Evolutionary conservation across 1,284 basidiomycete species (phyloP).

Genomic region (Fomitopsis schrenkii): DNA sequence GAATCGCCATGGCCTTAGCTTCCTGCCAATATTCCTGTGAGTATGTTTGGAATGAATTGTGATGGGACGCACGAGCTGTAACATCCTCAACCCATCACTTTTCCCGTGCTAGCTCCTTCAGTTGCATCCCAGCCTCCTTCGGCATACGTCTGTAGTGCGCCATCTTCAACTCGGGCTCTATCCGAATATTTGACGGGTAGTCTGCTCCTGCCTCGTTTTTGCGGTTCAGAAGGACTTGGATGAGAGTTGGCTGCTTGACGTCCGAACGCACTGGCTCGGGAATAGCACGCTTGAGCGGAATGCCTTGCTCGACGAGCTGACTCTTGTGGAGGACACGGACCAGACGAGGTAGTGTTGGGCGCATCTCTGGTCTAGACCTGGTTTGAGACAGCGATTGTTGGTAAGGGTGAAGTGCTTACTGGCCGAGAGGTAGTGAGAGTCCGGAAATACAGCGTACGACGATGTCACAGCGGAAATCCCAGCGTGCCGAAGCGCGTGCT

Average conservation of each 20-base stretch:
- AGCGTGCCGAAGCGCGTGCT: neutral
- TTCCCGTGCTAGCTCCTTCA: conserved; percentile 38
- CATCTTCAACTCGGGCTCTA: conserved; percentile 36
- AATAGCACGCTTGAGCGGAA: conserved; percentile 18
- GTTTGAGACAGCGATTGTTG: too few species aligned
- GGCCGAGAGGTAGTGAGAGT: too few species aligned
- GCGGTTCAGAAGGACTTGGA: conserved; percentile 37
- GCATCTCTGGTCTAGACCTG: conserved; percentile 21
- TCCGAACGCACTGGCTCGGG: conserved; percentile 23
- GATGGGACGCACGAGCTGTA: neutral
- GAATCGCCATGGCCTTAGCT: too few species aligned
- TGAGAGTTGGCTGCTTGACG: conserved; percentile 27
- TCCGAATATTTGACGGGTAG: conserved; percentile 41
- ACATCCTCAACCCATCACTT: conserved; percentile 10
- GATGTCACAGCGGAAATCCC: neutral
- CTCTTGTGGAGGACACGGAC: conserved; percentile 39
- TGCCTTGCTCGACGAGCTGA: conserved; percentile 18
- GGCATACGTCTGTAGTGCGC: conserved; percentile 34
- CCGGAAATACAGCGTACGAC: too few species aligned
- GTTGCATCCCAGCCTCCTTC: conserved; percentile 27
- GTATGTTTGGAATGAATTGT: neutral
- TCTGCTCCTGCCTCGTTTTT: conserved; percentile 32
- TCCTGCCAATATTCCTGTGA: neutral
- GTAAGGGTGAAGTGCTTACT: too few species aligned
- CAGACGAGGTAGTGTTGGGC: conserved; percentile 30